Evolutionary conservation across 169 alveolate species (phyloP), one percentile per base, ranked within the genome.

Genomic region (Eimeria tenella): DNA sequence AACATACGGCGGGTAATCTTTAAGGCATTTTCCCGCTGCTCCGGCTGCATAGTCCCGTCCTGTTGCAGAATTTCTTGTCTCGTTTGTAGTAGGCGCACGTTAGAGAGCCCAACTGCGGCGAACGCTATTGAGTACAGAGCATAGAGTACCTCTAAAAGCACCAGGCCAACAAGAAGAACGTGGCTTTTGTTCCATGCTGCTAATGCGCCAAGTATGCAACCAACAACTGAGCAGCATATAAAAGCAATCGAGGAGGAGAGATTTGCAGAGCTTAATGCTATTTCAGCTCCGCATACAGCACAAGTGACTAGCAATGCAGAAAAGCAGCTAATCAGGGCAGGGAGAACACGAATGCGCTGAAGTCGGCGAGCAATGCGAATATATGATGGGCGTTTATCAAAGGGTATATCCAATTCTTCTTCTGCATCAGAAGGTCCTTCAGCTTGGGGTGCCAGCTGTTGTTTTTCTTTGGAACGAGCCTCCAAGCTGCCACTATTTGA

Each of bases 111-210:
- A 62, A 84, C 79, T 13, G 79, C 23, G 42, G 65, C 91, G 31
- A 84, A 84, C 3, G 91, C 91, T 84, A 49, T 7, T 84, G 91
- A 19, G 91, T 84, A 84, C 79, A 84, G 42, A 62, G 81, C 62
- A 49, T 60, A 62, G 42, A 84, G 58, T 6, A 84, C 49, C 79
- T 84, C 91, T 31, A 84, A 77, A 56, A 84, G 15, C 50, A 84
- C 81, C 21, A 84, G 65, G 65, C 91, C 91, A 60, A 84, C 91
- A 63, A 84, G 91, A 31, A 60, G 81, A 11, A 60, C 75, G 63
- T 84, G 91, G 55, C 91, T 84, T 42, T 49, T 84, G n/a, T 9
- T 62, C 63, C 52, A 55, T 23, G 91, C 81, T 60, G 91, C 91
- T 11, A 62, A 17, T 25, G 15, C 62, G 52, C 79, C 79, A 17